Conservation (phyloP, 441 rosid species). For the Sinapis alba region DNA sequence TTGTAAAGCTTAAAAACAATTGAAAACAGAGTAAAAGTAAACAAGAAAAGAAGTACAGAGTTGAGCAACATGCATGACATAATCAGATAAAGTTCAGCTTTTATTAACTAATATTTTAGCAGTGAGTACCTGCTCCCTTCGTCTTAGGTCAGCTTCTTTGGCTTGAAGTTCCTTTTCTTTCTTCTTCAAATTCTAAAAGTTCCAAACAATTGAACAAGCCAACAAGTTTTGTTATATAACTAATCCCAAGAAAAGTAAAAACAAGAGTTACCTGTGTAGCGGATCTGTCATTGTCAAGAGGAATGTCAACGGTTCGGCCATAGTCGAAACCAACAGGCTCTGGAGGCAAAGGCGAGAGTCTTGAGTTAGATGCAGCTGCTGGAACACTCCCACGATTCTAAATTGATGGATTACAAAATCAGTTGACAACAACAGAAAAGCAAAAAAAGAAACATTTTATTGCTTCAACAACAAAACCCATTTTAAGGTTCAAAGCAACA, state of each 20-base stretch:
- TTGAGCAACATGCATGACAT: neutral
- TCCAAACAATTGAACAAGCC: constrained; percentile 28
- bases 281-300: constrained; percentile 57
- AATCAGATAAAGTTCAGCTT: neutral
- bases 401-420: constrained; percentile 13
- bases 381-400: constrained; percentile 52
- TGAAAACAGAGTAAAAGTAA: neutral
- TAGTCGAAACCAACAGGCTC: constrained; percentile 77
- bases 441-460: neutral
- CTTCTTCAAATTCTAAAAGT: constrained; percentile 64
- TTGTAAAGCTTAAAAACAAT: no score
- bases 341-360: constrained; percentile 89
- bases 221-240: neutral
- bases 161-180: constrained; percentile 86
- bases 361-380: constrained; percentile 66
- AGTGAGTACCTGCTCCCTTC: constrained; percentile 67
- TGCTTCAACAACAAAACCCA: neutral
- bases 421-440: neutral
- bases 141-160: constrained; percentile 78
- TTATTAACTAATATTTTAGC: neutral
- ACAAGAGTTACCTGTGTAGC: constrained; percentile 42
- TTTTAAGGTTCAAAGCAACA: no score
- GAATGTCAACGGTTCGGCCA: constrained; percentile 77
- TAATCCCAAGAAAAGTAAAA: no score
- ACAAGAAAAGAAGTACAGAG: no score